phyloP scores from a whole-genome alignment of 371 early-diverging fungal genomes.

The Scutellospora calospora region DNA sequence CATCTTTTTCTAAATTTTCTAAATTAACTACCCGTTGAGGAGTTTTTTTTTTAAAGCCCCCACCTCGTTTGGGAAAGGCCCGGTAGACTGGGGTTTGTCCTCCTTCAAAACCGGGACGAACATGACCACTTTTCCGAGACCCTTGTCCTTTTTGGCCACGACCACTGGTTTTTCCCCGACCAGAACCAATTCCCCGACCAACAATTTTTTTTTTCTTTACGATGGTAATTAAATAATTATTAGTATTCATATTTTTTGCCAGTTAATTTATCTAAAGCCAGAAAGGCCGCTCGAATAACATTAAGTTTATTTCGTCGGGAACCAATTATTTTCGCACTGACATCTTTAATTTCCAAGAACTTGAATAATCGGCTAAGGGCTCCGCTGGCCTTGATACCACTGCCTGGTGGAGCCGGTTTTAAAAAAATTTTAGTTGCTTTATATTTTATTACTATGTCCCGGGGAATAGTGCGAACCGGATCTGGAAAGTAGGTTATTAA shows the following conservation, averaged over 20 bases:
- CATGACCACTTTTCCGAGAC: slow-evolving; percentile 82
- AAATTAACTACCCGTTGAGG: slow-evolving; percentile 28
- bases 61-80: slow-evolving; percentile 91
- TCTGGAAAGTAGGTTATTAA: no score
- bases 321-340: no score
- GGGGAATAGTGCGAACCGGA: no score
- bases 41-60: no score
- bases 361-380: no score
- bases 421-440: no score
- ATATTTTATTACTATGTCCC: no score
- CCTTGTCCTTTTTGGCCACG: slow-evolving; percentile 95
- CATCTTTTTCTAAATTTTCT: slow-evolving; percentile 27
- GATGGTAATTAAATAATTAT: slow-evolving; percentile 26
- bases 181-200: no score
- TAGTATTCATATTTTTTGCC: slow-evolving; percentile 18
- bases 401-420: no score
- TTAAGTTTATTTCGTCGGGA: slow-evolving; percentile 30
- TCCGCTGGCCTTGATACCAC: no score
- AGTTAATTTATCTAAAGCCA: slow-evolving; percentile 31
- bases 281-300: slow-evolving; percentile 24
- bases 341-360: no score
- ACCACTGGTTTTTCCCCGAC: slow-evolving; percentile 90
- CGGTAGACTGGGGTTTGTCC: slow-evolving; percentile 90
- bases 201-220: slow-evolving; percentile 47
- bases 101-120: slow-evolving; percentile 91